These are phyloP conservation scores for Ascosphaera apis DNA, from an alignment of 2,329 filamentous ascomycete species.

Conservation along the genomic window DNA sequence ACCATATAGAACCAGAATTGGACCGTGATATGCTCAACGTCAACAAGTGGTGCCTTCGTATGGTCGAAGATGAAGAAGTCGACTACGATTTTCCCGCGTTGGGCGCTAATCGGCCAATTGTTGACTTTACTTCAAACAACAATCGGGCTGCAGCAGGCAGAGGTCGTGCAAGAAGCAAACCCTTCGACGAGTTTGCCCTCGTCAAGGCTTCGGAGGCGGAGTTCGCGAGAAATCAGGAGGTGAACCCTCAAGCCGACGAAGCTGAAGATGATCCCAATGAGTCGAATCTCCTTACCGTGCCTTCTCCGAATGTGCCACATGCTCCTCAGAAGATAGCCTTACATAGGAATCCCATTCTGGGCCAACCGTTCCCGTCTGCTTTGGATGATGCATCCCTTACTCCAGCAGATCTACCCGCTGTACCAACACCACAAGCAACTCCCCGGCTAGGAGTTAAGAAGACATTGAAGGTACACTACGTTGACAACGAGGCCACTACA, in stretches of 20 bases:
- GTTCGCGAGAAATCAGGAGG: conserved; percentile 33
- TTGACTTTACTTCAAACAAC: conserved; percentile 45
- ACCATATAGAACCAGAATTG: conserved; percentile 30
- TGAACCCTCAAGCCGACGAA: conserved; percentile 25
- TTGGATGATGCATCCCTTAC: conserved; percentile 22
- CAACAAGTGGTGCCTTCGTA: conserved; percentile 41
- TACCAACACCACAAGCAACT: conserved; percentile 23
- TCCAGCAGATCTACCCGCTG: conserved; percentile 22
- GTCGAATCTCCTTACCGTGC: conserved; percentile 4
- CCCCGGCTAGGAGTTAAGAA: conserved; percentile 34
- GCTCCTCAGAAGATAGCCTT: conserved; percentile 4
- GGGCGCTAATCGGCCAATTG: conserved; percentile 31
- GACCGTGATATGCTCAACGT: conserved; percentile 30
- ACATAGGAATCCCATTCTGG: conserved; percentile 19
- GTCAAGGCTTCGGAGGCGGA: conserved; percentile 34
- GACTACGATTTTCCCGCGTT: conserved; percentile 43
- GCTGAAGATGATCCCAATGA: conserved; percentile 9
- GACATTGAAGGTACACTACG: conserved; percentile 36
- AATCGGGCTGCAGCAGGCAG: conserved; percentile 31
- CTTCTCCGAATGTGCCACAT: conserved; percentile 3
- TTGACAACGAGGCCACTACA: conserved; percentile 33
- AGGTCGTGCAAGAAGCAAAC: conserved; percentile 35
- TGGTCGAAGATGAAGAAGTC: conserved; percentile 44
- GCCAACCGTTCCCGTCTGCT: conserved; percentile 23
- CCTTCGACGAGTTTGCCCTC: conserved; percentile 43